Conservation (phyloP, 768 basidiomycete genomes). For the Butyriboletus loyo region DNA sequence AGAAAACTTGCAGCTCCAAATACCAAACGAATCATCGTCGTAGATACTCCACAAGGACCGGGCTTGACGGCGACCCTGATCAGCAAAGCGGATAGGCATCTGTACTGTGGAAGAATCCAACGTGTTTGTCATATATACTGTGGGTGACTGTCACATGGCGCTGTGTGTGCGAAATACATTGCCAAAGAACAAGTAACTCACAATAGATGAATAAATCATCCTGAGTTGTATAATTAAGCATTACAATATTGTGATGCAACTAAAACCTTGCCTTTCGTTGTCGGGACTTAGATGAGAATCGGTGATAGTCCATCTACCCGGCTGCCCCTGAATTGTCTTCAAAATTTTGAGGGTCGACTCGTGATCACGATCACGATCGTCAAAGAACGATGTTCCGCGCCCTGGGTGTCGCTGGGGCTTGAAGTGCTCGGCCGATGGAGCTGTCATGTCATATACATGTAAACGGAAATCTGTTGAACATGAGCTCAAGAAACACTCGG, state of each 20-base stretch:
- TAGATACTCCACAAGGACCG: slow-evolving; percentile 32
- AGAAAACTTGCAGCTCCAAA: slow-evolving; percentile 95
- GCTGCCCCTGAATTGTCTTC: slow-evolving; percentile 71
- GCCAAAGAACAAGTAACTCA: slow-evolving; percentile 22
- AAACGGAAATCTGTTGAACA: slow-evolving; percentile 71
- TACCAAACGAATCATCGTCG: slow-evolving; percentile 56
- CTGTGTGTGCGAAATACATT: not conserved
- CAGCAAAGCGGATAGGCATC: slow-evolving; percentile 58
- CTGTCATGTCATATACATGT: slow-evolving; percentile 80
- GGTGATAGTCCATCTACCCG: slow-evolving; percentile 90
- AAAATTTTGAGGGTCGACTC: slow-evolving; percentile 46
- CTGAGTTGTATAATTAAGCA: slow-evolving; percentile 37
- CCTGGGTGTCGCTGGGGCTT: slow-evolving; percentile 12
- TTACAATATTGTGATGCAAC: slow-evolving; percentile 47
- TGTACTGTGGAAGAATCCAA: slow-evolving; percentile 59
- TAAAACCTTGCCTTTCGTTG: slow-evolving; percentile 64
- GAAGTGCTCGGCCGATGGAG: slow-evolving; percentile 36
- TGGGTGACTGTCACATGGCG: slow-evolving; percentile 51
- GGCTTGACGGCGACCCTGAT: slow-evolving; percentile 39
- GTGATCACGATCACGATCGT: slow-evolving; percentile 40
- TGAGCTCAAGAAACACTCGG: not conserved
- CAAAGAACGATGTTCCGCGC: slow-evolving; percentile 15
- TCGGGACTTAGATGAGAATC: slow-evolving; percentile 89
- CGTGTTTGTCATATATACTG: slow-evolving; percentile 72
- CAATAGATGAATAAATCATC: slow-evolving; percentile 92